Base-by-base conservation (phyloP, 2,329 filamentous ascomycete species). In the Claviceps monticola region DNA sequence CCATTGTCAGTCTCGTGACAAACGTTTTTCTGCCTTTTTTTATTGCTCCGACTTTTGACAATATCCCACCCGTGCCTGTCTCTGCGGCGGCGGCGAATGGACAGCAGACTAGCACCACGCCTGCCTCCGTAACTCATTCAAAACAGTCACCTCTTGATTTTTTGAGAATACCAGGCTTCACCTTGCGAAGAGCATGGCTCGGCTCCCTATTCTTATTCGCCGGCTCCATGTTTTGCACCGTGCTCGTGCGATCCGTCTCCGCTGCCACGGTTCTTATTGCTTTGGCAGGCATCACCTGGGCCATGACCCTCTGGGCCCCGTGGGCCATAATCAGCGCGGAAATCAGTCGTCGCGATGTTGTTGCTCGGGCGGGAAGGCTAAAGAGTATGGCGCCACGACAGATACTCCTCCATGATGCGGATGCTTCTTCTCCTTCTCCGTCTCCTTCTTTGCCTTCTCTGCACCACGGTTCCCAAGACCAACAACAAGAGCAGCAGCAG, bases 251-350 rank as follows among this genome's bases (percentile, higher is more conserved):
- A 42, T 81, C 79, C 2, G 82, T 88, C 7, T 72, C 78, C 52
- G 79, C 76, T 9, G 91, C 87, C 1, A 95, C 86, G 0, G 74
- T 80, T 1, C 76, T 95, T 37, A 84, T 95, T 52, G 87, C 83
- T 1, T 71, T 93, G 23, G 82, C 95, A 47, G 91, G 91, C 37
- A 82, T 97, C 53, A 89, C 88, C 1, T 97, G 91, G 91, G 89
- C 90, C 21, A 72, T 96, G 61, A 89, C 89, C 2, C 79, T 94
- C 26, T 97, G 91, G 91, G 91, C 90, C 0, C 91, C 91, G 0
- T 97, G 91, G 71, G 90, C 91, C 41, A 86, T 97, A 59, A 96
- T 97, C 64, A 89, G 88, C 46, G 88, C 88, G 5, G 91, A 97
- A 66, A 90, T 97, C 56, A 86, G 85, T 55, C 86, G 83, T 54